Percentiles rank a stretch among this genome's conserved stretches.
Conservation (phyloP, 768 basidiomycete species). For the Pisolithus tinctorius region DNA sequence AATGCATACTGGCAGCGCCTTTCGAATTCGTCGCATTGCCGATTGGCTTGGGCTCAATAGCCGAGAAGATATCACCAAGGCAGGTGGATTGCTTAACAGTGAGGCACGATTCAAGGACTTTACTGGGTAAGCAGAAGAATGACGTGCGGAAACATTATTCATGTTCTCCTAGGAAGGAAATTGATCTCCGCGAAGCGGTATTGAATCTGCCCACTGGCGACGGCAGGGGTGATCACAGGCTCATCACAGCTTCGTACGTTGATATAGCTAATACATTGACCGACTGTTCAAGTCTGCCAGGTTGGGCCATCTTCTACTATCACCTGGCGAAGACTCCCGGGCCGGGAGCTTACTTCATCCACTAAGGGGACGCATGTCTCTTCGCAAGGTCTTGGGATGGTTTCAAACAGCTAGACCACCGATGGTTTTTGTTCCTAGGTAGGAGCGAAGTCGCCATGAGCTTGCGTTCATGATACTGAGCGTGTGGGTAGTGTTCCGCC, state of each 20-base stretch:
- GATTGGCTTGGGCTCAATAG: conserved; percentile 45
- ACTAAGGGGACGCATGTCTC: conserved; percentile 33
- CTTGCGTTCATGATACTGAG: conserved; percentile 1
- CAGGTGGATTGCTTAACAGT: conserved; percentile 33
- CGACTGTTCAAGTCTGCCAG: conserved; percentile 27
- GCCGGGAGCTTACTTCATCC: conserved; percentile 41
- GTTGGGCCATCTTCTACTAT: conserved; percentile 55
- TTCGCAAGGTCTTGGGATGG: conserved; percentile 43
- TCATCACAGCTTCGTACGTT: conserved; percentile 38
- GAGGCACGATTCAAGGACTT: conserved; percentile 28
- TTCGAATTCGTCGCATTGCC: conserved; percentile 56
- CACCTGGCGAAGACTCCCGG: conserved; percentile 27
- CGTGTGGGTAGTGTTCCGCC: conserved; percentile 32
- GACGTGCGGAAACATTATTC: neutral
- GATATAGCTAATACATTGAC: neutral
- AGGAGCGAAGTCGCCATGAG: conserved; percentile 2
- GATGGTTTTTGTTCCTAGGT: conserved; percentile 51
- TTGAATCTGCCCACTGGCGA: neutral
- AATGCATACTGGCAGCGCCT: conserved; percentile 36
- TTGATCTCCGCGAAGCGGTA: conserved; percentile 12
- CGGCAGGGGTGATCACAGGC: conserved; percentile 7
- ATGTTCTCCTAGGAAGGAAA: conserved; percentile 11
- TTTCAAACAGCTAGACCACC: conserved; percentile 26
- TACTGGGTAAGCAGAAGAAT: conserved; percentile 28
- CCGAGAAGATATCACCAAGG: conserved; percentile 29